Base-by-base conservation (phyloP, 2,329 filamentous ascomycete genomes). In the Saccharata proteae region DNA sequence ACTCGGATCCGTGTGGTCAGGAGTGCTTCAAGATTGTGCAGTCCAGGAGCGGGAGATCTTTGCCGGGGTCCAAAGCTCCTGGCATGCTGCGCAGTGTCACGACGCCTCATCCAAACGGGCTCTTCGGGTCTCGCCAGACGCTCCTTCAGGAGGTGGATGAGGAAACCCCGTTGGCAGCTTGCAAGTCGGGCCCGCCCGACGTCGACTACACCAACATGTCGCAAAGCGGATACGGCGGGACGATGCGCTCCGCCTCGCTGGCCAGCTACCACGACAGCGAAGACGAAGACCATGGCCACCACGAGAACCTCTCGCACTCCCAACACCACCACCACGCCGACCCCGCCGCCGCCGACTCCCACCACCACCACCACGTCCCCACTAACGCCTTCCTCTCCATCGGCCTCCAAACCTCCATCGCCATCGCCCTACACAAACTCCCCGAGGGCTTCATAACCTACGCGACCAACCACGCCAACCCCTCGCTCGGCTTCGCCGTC, bases 391-490 rank as follows among this genome's bases (percentile, higher is more conserved):
- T 94, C 54, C 65, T 96, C 39, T 82, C 82, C 31, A 90, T 96
- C 38, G 86, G 90, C n/a, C 71, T 98, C 1, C 90, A 98, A 55
- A 96, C 90, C 0, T 88, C 83, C 11, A 77, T 94, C 30, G 90
- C 90, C 5, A 96, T 98, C 40, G 85, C 88, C 6, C 65, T 98
- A 2, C 90, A 98, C 63, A 98, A 98, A 53, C 79, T 96, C 20
- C 90, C 90, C 2, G 90, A 79, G 54, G 74, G 74, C 22, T 78
- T 78, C 55, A 78, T 98, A 44, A 96, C 88, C 1, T 98, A 92
- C 52, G 88, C 90, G 7, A 94, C 90, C 7, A 98, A 96, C 56
- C 90, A 98, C 51, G 88, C 85, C 9, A 96, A 86, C 52, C 86
- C 90, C 0, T 66, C 71, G 0, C 72, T 98, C 0, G 90, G 90